Conservation (phyloP, 306 rosid species). For the Prunus kanzakura region DNA sequence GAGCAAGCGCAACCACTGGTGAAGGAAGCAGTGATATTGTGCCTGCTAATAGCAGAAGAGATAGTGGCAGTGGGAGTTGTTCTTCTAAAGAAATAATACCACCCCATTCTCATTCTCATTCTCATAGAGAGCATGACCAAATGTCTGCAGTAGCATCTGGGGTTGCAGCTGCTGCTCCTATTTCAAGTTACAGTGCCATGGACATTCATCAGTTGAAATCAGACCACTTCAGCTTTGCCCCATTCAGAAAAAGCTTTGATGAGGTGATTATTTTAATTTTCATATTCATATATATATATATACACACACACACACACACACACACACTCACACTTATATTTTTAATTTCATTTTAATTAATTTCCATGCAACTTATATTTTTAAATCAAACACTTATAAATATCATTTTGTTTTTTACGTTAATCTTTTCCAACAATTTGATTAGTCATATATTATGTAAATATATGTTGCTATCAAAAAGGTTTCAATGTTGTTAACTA, state of each 20-base stretch:
- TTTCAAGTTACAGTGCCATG: conserved; percentile 44
- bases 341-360: not conserved
- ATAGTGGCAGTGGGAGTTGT: conserved; percentile 65
- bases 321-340: not conserved
- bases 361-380: conserved; percentile 10
- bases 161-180: conserved; percentile 28
- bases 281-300: not conserved
- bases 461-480: not conserved
- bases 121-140: conserved; percentile 36
- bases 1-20: conserved; percentile 32
- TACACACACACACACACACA: not conserved
- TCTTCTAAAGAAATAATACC: conserved; percentile 61
- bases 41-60: conserved; percentile 33
- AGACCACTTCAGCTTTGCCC: conserved; percentile 70
- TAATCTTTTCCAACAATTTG: not conserved
- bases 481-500: too few relatives aligned
- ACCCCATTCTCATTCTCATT: not conserved
- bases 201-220: conserved; percentile 73
- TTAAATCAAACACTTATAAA: not conserved
- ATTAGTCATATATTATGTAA: not conserved
- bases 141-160: conserved; percentile 35
- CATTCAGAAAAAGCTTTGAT: conserved; percentile 69
- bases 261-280: conserved; percentile 42
- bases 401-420: not conserved
- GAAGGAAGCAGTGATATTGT: conserved; percentile 42